A percentile compares a stretch with the other conserved stretches of the same genome.
phyloP scores from a whole-genome alignment of 192 early-diverging fungal species.

The Linderina pennispora region DNA sequence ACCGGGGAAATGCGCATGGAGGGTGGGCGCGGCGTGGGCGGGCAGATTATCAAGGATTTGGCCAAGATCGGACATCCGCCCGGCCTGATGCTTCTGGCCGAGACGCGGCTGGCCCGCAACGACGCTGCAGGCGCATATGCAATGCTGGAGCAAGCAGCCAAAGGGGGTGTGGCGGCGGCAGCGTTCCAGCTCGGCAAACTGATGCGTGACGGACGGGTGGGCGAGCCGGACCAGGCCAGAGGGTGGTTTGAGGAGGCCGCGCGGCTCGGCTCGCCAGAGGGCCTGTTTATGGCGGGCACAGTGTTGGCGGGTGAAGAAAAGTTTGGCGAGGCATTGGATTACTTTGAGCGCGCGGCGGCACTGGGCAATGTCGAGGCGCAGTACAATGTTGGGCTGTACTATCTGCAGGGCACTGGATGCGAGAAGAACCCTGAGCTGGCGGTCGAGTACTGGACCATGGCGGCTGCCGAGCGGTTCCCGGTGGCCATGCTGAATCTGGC shows the following conservation, averaged over 20 bases:
- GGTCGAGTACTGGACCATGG: conserved; percentile 29
- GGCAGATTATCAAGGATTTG: conserved; percentile 4
- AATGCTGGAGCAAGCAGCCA: conserved; percentile 16
- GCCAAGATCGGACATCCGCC: conserved; percentile 7
- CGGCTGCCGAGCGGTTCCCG: conserved; percentile 16
- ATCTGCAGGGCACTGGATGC: conserved; percentile 17
- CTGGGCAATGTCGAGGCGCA: conserved; percentile 18
- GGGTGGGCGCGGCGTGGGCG: neutral
- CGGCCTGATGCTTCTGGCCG: conserved; percentile 12
- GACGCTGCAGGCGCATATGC: conserved; percentile 2
- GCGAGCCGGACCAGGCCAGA: conserved; percentile 6
- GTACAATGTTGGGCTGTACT: conserved; percentile 28
- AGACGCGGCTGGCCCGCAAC: conserved; percentile 5
- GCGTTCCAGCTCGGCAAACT: conserved; percentile 18
- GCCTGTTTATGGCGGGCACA: conserved; percentile 20
- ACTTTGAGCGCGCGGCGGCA: conserved; percentile 26
- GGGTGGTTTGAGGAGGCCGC: conserved; percentile 18
- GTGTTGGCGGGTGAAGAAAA: conserved; percentile 23
- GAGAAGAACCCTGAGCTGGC: conserved; percentile 15
- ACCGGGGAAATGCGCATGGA: neutral
- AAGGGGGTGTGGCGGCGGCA: conserved; percentile 1
- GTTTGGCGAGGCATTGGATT: conserved; percentile 7
- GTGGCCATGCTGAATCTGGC: conserved; percentile 25
- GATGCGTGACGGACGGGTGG: conserved; percentile 7
- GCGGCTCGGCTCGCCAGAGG: conserved; percentile 5